Base-by-base conservation (phyloP, 2,329 filamentous ascomycete species). In the Emmonsiellopsis sp. region DNA sequence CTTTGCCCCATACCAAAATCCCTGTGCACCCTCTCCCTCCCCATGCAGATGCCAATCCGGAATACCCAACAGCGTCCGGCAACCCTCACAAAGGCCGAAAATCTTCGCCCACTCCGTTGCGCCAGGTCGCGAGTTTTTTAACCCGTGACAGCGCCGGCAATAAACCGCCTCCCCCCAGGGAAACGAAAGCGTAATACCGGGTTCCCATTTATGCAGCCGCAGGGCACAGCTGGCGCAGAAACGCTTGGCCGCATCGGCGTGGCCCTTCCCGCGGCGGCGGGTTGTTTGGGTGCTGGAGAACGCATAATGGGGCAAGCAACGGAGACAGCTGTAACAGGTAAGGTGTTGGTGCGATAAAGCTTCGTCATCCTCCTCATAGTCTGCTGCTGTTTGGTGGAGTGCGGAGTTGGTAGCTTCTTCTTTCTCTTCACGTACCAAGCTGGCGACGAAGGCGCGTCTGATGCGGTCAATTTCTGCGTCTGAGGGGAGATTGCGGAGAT, bases 321-420 rank as follows among this genome's bases (percentile, higher is more conserved):
- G 53, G 13, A 63, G 53, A 48, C 62, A 63, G n/a, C 53, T 43
- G 55, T 61, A 62, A 44, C 62, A 63, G 5, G 39, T 39, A 10
- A 55, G 31, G 14, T 47, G 32, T 27, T 50, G 14, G 37, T 57
- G 45, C 52, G 52, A 36, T 27, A 51, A 10, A 50, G 32, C 17
- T 17, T 10, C 10, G 37, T 6, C 34, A 27, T 49, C 33, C 14
- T 34, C 9, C n/a, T 32, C 1, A n/a, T 9, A 7, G 14, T 32
- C 13, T 13, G 17, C 4, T 3, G 31, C 27, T 42, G 8, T 4
- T 2, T 17, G 21, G 14, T 32, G n/a, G 33, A 45, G 34, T 43
- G 42, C 13, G 2, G 44, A 37, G 2, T 21, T 27, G 2, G 14
- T 11, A 6, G 43, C 42, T 39, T 54, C 55, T n/a, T 49, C 34